Conservation (phyloP, 192 early-diverging fungal species). For the Umbelopsis isabellina region DNA sequence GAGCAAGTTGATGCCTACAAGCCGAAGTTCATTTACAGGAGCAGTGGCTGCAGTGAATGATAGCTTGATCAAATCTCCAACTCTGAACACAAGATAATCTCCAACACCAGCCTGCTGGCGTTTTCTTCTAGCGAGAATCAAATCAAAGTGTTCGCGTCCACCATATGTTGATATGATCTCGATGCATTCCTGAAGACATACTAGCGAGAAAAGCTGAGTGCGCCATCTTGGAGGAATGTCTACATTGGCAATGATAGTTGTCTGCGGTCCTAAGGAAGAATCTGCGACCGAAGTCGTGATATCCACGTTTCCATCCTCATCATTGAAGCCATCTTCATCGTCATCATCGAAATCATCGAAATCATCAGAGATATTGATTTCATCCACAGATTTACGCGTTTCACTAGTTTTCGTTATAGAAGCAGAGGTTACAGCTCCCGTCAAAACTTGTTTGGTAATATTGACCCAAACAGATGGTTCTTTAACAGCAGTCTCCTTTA, state of each 20-base stretch:
- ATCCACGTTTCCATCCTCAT: constrained; percentile 27
- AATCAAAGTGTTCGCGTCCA: constrained; percentile 70
- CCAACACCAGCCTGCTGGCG: constrained; percentile 53
- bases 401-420: constrained; percentile 31
- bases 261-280: constrained; percentile 28
- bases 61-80: constrained; percentile 88
- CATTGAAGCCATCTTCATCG: constrained; percentile 33
- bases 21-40: constrained; percentile 69
- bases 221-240: constrained; percentile 70
- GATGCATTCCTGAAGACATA: constrained; percentile 72
- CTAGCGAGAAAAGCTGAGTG: constrained; percentile 79
- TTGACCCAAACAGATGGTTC: constrained; percentile 84
- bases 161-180: constrained; percentile 59
- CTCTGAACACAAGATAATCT: constrained; percentile 74
- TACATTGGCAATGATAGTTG: constrained; percentile 36
- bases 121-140: constrained; percentile 60
- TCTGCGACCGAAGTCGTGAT: constrained; percentile 39
- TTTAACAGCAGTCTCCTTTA: constrained; percentile 61
- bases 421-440: constrained; percentile 59
- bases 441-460: constrained; percentile 77
- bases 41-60: constrained; percentile 88
- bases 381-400: constrained; percentile 13
- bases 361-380: constrained; percentile 6
- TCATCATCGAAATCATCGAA: constrained; percentile 43
- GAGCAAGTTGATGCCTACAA: constrained; percentile 80